phyloP scores from a whole-genome alignment of 2,329 filamentous ascomycete genomes.

The Ceratocystis ficicola region DNA sequence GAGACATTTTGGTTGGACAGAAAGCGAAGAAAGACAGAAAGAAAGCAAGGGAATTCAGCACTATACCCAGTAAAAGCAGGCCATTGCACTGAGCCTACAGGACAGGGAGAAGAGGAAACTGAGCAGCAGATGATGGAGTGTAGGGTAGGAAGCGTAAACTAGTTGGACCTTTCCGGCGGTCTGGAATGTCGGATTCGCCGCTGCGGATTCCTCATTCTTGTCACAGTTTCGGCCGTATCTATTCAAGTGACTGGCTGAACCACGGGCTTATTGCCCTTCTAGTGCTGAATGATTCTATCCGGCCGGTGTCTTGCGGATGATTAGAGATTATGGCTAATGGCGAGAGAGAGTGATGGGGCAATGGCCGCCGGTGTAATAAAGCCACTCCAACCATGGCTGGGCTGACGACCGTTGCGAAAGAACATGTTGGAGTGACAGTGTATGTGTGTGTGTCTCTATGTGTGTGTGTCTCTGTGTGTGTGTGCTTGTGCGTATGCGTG shows the following conservation, averaged over 20 bases:
- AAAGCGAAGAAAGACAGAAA: constrained; percentile 8
- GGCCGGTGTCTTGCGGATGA: too few species aligned
- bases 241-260: neutral
- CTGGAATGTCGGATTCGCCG: constrained; percentile 13
- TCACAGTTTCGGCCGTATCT: neutral
- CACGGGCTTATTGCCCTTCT: neutral
- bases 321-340: neutral
- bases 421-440: neutral
- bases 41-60: neutral
- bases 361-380: neutral
- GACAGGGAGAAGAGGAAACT: too few species aligned
- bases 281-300: neutral
- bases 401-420: neutral
- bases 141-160: neutral
- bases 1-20: neutral
- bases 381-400: neutral
- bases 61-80: neutral
- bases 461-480: neutral
- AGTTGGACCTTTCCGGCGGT: neutral
- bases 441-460: neutral
- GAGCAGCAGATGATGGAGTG: neutral
- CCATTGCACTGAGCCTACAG: too few species aligned
- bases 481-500: too few species aligned
- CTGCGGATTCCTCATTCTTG: constrained; percentile 5
- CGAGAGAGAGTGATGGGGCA: neutral